These are phyloP conservation scores for Medicago truncatula DNA, from an alignment of 306 rosid genomes.

Conservation along the genomic window DNA sequence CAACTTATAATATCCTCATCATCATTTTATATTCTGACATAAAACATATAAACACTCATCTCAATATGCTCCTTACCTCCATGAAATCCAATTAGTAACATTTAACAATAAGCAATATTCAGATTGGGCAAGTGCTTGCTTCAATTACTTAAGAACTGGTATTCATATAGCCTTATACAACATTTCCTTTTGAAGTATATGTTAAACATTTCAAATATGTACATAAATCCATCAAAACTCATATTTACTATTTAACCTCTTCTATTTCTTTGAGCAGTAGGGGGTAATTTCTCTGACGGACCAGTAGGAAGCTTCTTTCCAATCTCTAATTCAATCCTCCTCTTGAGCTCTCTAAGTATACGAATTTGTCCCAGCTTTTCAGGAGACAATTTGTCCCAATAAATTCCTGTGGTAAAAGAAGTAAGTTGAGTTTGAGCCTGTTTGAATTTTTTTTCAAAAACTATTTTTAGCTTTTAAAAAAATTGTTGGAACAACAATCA, in stretches of 20 bases:
- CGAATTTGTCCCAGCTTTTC: conserved; percentile 85
- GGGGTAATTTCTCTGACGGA: conserved; percentile 85
- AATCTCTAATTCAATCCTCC: conserved; percentile 68
- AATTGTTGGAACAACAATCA: no score
- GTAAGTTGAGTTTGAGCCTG: conserved; percentile 18
- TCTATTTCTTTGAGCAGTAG: conserved; percentile 66
- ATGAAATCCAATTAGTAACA: background rate
- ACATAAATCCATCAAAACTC: conserved; percentile 33
- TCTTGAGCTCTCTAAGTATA: conserved; percentile 83
- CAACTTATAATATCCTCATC: no score
- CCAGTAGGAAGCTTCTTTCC: conserved; percentile 76
- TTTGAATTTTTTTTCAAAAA: background rate
- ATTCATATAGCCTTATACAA: background rate
- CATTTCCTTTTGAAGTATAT: background rate
- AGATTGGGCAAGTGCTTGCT: background rate
- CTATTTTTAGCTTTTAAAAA: background rate
- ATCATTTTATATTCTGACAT: no score
- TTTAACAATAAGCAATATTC: background rate
- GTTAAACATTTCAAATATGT: conserved; percentile 6
- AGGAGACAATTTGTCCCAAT: conserved; percentile 94
- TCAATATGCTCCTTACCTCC: no score
- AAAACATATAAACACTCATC: no score
- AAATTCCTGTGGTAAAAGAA: conserved; percentile 63
- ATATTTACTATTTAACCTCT: conserved; percentile 43
- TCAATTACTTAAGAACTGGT: background rate